A percentile compares a stretch with the other conserved stretches of the same genome.
phyloP scores from a whole-genome alignment of 1,284 basidiomycete genomes.

The Mrakiaceae sp. region DNA sequence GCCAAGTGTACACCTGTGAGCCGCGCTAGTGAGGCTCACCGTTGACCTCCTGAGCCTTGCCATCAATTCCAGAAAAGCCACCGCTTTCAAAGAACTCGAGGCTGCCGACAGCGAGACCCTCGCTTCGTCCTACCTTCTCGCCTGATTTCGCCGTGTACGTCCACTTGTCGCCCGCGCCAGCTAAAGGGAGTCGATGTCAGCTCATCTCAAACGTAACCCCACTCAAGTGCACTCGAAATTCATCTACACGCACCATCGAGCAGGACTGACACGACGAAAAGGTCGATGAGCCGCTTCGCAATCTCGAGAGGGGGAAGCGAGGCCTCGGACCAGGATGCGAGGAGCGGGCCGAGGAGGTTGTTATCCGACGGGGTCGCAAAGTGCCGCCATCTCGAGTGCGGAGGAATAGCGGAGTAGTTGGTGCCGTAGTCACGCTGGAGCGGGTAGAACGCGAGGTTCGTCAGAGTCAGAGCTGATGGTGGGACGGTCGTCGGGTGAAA shows the following conservation, averaged over 20 bases:
- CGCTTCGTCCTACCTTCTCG: slow-evolving; percentile 58
- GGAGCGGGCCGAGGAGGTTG: slow-evolving; percentile 41
- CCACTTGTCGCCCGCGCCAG: slow-evolving; percentile 82
- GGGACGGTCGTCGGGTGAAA: background rate
- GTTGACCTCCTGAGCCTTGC: slow-evolving; percentile 9
- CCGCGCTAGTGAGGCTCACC: slow-evolving; percentile 40
- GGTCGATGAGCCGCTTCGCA: slow-evolving; percentile 65
- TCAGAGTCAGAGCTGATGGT: background rate
- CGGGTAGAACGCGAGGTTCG: background rate
- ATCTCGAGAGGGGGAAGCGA: slow-evolving; percentile 43
- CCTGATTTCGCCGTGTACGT: slow-evolving; percentile 55
- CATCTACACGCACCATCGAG: slow-evolving; percentile 44
- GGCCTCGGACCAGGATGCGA: slow-evolving; percentile 25
- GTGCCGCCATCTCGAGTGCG: slow-evolving; percentile 85
- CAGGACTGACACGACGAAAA: slow-evolving; percentile 85
- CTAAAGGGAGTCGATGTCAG: slow-evolving; percentile 26
- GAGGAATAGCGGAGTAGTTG: slow-evolving; percentile 60
- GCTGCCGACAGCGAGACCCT: slow-evolving; percentile 86
- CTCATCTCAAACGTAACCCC: too few relatives aligned
- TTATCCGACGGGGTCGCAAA: slow-evolving; percentile 48
- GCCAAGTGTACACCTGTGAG: too few relatives aligned
- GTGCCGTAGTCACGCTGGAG: slow-evolving; percentile 67
- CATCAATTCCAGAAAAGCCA: slow-evolving; percentile 48
- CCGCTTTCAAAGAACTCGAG: slow-evolving; percentile 79
- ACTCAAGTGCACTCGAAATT: too few relatives aligned